Evolutionary conservation across 495 filamentous ascomycete species (phyloP), one percentile per base, ranked within the genome.

Genomic region (Xylona heveae): DNA sequence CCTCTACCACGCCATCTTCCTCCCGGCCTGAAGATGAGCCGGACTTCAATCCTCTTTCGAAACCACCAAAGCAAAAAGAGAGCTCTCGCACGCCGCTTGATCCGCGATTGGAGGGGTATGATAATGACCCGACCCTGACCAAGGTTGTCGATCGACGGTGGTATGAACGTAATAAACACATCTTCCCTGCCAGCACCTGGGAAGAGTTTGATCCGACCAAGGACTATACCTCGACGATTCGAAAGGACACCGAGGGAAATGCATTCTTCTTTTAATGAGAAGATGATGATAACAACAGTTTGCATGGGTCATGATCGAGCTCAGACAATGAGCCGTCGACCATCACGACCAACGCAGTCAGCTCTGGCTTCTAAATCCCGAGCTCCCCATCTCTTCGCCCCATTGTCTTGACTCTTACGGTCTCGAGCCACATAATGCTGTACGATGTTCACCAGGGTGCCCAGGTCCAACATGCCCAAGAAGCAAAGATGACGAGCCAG

Each of bases 81-180:
- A 56, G 2, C 28, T 52, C 29, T 0, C 28, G 4, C 33, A 37
- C 33, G 2, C 22, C 47, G 25, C 34, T 46, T 17, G 45, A 56
- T 21, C 3, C 37, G 41, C 34, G 57, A n/a, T 60, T 90, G 3
- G 83, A 92, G 57, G 85, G 83, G 6, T 63, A 51, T 12, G 61
- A 65, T 20, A 79, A 90, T 34, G 85, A 95, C 38, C 70, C 81
- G 0, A 66, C 67, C 3, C 59, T 79, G 35, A 97, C 88, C 16
- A 95, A 92, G 50, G 88, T 95, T 5, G 88, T 97, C 2, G 88
- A 97, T 55, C 63, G 88, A 28, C 56, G 88, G 35, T 97, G 88
- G 88, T 97, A 94, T 47, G 80, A 93, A 55, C 63, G 72, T 41
- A 91, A 95, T 49, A 97, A 95, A 49, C 88, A 97, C 42, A 94